These are phyloP conservation scores for Eutrema yunnanense DNA, from an alignment of 345 rosid species.

Conservation along the genomic window DNA sequence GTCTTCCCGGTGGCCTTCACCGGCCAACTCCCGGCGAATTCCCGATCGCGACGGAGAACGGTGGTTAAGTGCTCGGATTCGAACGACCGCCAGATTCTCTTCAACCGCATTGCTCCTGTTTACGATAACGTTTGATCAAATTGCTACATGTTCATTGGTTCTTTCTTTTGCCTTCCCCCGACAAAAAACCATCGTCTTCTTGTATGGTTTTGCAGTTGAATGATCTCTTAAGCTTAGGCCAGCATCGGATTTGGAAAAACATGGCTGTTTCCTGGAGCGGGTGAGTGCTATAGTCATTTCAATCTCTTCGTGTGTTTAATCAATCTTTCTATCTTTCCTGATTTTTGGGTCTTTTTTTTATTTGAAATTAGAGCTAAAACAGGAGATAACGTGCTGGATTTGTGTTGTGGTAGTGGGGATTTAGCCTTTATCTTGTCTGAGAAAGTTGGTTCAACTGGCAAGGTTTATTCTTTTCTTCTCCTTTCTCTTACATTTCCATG, in stretches of 20 bases:
- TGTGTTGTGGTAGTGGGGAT: conserved; percentile 96
- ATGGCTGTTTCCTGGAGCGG: conserved; percentile 83
- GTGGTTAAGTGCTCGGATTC: conserved; percentile 36
- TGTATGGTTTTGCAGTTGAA: conserved; percentile 41
- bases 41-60: not conserved
- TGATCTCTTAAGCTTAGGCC: conserved; percentile 76
- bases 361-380: conserved; percentile 47
- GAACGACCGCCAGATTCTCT: conserved; percentile 53
- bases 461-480: conserved; percentile 28
- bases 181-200: not conserved
- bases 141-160: not conserved
- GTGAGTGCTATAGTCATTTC: conserved; percentile 21
- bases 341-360: not conserved
- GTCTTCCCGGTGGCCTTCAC: conserved; percentile 7
- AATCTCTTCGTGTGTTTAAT: not conserved
- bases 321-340: not conserved
- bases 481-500: not conserved
- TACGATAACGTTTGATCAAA: conserved; percentile 50
- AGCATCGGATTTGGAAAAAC: conserved; percentile 85
- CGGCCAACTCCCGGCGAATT: not conserved
- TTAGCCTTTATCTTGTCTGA: conserved; percentile 77
- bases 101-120: conserved; percentile 77
- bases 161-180: not conserved
- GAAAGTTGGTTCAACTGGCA: conserved; percentile 61
- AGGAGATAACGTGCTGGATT: conserved; percentile 67